phyloP scores from a whole-genome alignment of 495 filamentous ascomycete genomes.

The Oidiodendron maius region DNA sequence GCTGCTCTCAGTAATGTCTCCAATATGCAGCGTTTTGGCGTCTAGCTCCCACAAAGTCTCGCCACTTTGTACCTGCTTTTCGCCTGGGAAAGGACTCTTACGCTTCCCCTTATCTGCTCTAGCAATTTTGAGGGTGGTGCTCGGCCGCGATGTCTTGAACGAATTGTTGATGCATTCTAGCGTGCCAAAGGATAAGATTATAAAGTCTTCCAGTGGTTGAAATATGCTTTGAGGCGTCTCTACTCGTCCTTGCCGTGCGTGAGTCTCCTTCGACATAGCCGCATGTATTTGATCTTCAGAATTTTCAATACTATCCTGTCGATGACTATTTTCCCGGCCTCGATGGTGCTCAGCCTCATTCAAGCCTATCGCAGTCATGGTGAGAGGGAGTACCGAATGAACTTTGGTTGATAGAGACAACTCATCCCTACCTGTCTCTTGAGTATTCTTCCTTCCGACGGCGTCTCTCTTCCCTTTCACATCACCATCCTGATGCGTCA shows the following conservation, averaged over 20 bases:
- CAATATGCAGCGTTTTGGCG: conserved; percentile 72
- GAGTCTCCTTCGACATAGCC: too few relatives aligned
- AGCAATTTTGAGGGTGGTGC: conserved; percentile 23
- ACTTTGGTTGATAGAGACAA: too few relatives aligned
- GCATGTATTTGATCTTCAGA: too few relatives aligned
- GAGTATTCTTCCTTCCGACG: too few relatives aligned
- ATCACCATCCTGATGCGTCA: conserved; percentile 15
- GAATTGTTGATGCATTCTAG: conserved; percentile 69
- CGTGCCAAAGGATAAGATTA: conserved; percentile 60
- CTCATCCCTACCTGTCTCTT: too few relatives aligned
- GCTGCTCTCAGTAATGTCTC: conserved; percentile 77
- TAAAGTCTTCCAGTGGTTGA: conserved; percentile 68
- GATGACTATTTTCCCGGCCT: too few relatives aligned
- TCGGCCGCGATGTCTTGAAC: conserved; percentile 47
- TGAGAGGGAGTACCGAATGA: too few relatives aligned
- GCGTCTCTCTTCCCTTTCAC: too few relatives aligned
- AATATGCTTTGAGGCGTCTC: conserved; percentile 45
- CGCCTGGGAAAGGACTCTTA: neutral
- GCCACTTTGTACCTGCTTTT: conserved; percentile 9
- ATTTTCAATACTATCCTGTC: too few relatives aligned
- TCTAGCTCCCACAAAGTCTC: conserved; percentile 52
- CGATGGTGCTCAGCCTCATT: too few relatives aligned
- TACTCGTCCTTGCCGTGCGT: neutral
- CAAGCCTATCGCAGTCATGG: too few relatives aligned
- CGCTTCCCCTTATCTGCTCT: conserved; percentile 32